Evolutionary conservation across 169 alveolate genomes (phyloP).

Genomic region (Plasmodium cynomolgi): DNA sequence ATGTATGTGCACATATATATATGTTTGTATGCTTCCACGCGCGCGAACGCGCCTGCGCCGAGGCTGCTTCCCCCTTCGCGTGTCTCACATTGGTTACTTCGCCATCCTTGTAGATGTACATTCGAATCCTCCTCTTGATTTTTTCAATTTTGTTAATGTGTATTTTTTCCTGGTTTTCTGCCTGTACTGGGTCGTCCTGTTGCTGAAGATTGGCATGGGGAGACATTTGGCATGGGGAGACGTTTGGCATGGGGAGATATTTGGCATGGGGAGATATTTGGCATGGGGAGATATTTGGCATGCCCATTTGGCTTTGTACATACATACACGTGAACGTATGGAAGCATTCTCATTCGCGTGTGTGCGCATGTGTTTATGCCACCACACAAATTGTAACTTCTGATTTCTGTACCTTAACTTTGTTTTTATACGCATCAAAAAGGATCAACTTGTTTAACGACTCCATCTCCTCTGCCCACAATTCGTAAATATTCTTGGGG

Average conservation of each 20-base stretch:
- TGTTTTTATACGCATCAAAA: conserved; percentile 32
- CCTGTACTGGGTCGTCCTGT: background rate
- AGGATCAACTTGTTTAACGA: conserved; percentile 21
- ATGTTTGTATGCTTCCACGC: background rate
- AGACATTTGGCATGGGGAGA: background rate
- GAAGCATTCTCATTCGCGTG: background rate
- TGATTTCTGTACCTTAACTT: conserved; percentile 17
- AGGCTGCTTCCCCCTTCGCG: background rate
- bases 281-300: background rate
- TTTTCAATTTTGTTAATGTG: conserved; percentile 54
- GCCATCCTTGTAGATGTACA: conserved; percentile 43
- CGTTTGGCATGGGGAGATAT: background rate
- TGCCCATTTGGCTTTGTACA: background rate
- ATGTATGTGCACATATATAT: background rate
- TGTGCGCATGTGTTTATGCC: background rate
- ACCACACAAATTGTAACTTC: background rate
- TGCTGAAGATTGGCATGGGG: background rate
- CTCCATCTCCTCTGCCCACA: conserved; percentile 49
- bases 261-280: background rate
- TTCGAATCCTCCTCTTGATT: conserved; percentile 47
- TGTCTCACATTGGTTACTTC: background rate
- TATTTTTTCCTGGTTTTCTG: conserved; percentile 22
- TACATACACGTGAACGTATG: background rate
- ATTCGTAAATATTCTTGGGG: conserved; percentile 42
- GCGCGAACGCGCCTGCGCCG: background rate